These are phyloP conservation scores for Ceratocystis variospora DNA, from an alignment of 2,329 filamentous ascomycete genomes.

Conservation along the genomic window DNA sequence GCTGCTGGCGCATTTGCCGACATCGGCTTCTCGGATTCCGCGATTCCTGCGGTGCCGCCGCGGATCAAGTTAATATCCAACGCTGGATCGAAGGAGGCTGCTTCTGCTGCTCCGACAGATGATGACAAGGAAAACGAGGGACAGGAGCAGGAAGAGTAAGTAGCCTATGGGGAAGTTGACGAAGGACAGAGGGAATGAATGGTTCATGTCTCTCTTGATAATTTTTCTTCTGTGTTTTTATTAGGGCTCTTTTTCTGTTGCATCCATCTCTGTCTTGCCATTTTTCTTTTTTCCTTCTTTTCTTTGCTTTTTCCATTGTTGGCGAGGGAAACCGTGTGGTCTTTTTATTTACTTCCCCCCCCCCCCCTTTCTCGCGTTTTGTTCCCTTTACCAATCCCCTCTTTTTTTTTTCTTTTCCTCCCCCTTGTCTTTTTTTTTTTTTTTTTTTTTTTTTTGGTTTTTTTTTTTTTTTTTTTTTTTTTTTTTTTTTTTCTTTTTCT, in stretches of 20 bases:
- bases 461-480: too few relatives aligned
- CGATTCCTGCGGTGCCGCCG: neutral
- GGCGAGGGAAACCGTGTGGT: neutral
- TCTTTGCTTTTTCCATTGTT: neutral
- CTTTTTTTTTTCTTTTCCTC: too few relatives aligned
- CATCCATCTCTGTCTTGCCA: neutral
- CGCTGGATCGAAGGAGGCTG: slow-evolving; percentile 30
- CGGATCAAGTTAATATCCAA: slow-evolving; percentile 28
- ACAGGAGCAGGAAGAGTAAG: neutral
- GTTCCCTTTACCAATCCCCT: too few relatives aligned
- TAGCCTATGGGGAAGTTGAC: neutral
- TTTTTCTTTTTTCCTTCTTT: too few relatives aligned
- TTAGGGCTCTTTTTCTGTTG: neutral
- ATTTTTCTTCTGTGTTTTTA: slow-evolving; percentile 12
- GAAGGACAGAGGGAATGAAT: neutral
- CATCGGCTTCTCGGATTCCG: neutral
- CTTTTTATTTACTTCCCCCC: neutral
- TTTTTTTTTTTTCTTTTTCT: too few relatives aligned
- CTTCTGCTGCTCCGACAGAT: neutral
- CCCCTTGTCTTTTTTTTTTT: too few relatives aligned
- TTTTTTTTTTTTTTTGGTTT: too few relatives aligned
- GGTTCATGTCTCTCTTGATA: slow-evolving; percentile 7
- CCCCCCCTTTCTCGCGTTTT: too few relatives aligned
- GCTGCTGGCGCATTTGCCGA: neutral
- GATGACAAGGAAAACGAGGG: neutral